Conservation (phyloP, 305 asterid genomes). For the Rubia tinctorum region DNA sequence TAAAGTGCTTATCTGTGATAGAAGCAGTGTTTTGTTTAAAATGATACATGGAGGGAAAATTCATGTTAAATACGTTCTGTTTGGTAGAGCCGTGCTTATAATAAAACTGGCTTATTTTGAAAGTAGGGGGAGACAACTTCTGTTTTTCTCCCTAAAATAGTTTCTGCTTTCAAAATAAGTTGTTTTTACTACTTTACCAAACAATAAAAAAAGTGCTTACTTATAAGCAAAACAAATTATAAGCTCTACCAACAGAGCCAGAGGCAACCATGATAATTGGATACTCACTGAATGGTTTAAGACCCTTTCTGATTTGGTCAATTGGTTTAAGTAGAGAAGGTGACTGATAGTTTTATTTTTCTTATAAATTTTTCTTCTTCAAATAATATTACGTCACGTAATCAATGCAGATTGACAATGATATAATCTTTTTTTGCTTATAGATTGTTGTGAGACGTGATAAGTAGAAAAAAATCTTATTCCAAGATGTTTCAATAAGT, state of each 20-base stretch:
- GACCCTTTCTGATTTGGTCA: too few relatives aligned
- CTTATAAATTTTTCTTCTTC: not conserved
- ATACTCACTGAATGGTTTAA: conserved; percentile 53
- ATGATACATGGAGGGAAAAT: conserved; percentile 52
- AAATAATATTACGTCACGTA: not conserved
- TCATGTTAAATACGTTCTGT: conserved; percentile 82
- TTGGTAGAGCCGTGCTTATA: too few relatives aligned
- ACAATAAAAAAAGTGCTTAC: too few relatives aligned
- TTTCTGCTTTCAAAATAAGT: too few relatives aligned
- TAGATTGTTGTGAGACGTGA: conserved; percentile 71
- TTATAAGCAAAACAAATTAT: too few relatives aligned
- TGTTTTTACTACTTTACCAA: too few relatives aligned
- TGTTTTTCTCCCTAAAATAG: too few relatives aligned
- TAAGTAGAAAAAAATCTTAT: conserved; percentile 62
- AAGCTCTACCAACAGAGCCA: too few relatives aligned
- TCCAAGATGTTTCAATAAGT: conserved; percentile 62
- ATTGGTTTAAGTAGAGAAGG: conserved; percentile 63
- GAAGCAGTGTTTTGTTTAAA: conserved; percentile 56
- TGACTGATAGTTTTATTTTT: too few relatives aligned
- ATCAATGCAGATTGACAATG: conserved; percentile 16
- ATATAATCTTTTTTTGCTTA: conserved; percentile 5
- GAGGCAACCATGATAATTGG: conserved; percentile 87
- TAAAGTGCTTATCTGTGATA: conserved; percentile 44
- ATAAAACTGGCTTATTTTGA: too few relatives aligned
- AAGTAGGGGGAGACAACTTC: too few relatives aligned